Conservation (phyloP, 768 basidiomycete genomes). For the Tricholoma sp. region DNA sequence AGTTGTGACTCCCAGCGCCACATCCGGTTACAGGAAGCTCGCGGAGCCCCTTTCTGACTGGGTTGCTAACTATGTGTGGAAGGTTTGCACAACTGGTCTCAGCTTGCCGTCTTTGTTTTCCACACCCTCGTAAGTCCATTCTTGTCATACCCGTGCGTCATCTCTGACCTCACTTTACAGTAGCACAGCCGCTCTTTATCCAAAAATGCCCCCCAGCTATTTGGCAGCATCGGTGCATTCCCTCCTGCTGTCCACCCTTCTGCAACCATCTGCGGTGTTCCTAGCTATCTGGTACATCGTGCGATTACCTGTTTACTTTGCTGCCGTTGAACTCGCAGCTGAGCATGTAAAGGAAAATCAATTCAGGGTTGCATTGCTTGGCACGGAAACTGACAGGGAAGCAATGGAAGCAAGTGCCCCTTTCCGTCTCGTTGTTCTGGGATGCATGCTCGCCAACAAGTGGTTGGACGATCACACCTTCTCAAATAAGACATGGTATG, state of each 20-base stretch:
- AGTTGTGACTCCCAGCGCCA: conserved; percentile 45
- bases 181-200: conserved; percentile 33
- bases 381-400: conserved; percentile 41
- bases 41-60: conserved; percentile 76
- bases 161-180: conserved; percentile 16
- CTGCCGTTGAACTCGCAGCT: conserved; percentile 40
- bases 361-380: conserved; percentile 62
- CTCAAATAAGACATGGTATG: conserved; percentile 85
- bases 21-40: conserved; percentile 60
- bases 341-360: conserved; percentile 55
- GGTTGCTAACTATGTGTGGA: conserved; percentile 79
- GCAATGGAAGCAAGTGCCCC: conserved; percentile 54
- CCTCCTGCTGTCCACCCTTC: conserved; percentile 68
- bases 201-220: conserved; percentile 44
- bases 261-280: conserved; percentile 78
- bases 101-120: conserved; percentile 51
- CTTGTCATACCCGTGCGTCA: conserved; percentile 4
- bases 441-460: conserved; percentile 84
- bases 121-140: conserved; percentile 46
- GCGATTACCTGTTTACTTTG: conserved; percentile 66
- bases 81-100: conserved; percentile 70
- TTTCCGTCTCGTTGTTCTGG: conserved; percentile 71
- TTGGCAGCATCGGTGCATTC: conserved; percentile 64
- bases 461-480: conserved; percentile 88
- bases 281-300: conserved; percentile 81